Evolutionary conservation across 148 eudicot species (phyloP), one percentile per base, ranked within the genome.

Genomic region (Vaccinium vitisidaea): DNA sequence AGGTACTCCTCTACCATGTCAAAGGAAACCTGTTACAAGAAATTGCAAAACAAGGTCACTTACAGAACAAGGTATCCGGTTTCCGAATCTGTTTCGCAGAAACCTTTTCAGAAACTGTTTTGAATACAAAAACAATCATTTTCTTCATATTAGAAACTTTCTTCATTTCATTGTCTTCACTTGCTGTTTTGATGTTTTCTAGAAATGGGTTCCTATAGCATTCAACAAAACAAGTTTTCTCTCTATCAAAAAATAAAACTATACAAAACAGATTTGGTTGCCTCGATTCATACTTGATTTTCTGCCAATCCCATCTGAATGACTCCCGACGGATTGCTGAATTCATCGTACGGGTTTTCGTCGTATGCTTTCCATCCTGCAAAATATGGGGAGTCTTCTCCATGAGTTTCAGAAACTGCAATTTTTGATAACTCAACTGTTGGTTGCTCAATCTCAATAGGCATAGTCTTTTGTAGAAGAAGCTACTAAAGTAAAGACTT

Each of bases 361-460:
- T 96, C 96, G 75, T 96, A 96, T 0, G 98, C 97, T 92, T 95
- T 96, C 99, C 99, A 96, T 52, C 99, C 98, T 32, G 98, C 97
- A 65, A 96, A 96, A 67, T 96, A 96, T 3, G 99, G 99, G 0
- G 99, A 94, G 77, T 96, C 93, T 88, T 96, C 99, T 16, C 99
- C 99, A 86, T 96, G 99, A 83, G 99, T 94, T 71, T 96, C 92
- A 49, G 99, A 96, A 73, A 77, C 89, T n/a, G 96, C 98, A 56
- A 96, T 67, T 70, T 86, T 92, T 19, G 99, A 94, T 80, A 96
- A 52, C 12, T 67, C 90, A 73, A 91, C 93, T 32, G 89, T 83
- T 36, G 89, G 89, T 85, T 95, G 88, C 87, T 91, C 91, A 84
- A 91, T 88, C 94, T 92, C 95, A 83, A 92, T 83, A 65, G 93